A percentile compares a stretch with the other conserved stretches of the same genome.
These are phyloP conservation scores for Leccinum laetum DNA, from an alignment of 1,284 basidiomycete genomes.

Conservation along the genomic window DNA sequence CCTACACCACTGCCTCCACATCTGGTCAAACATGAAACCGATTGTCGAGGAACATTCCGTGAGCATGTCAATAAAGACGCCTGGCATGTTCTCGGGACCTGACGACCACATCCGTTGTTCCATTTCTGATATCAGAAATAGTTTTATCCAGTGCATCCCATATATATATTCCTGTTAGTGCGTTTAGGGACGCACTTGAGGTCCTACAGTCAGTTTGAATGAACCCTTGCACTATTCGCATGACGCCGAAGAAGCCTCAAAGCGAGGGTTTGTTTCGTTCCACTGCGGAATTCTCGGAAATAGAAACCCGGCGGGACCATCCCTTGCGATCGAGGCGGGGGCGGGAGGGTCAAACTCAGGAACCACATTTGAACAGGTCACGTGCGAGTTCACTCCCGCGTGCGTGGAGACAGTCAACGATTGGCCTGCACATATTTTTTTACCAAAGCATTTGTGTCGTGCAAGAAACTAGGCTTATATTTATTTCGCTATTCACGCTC, in stretches of 20 bases:
- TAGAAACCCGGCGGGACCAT: background rate
- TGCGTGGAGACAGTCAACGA: slow-evolving; percentile 13
- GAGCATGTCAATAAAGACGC: background rate
- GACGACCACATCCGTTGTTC: background rate
- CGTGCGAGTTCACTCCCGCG: slow-evolving; percentile 4
- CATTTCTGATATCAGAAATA: background rate
- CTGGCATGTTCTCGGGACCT: background rate
- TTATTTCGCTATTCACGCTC: slow-evolving; percentile 1
- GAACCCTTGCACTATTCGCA: slow-evolving; percentile 16
- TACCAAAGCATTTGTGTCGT: background rate
- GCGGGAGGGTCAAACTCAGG: background rate
- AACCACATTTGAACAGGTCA: background rate
- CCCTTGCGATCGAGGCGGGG: background rate
- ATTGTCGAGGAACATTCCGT: background rate
- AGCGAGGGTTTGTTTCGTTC: background rate
- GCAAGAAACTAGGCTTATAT: slow-evolving; percentile 4
- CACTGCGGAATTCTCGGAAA: background rate
- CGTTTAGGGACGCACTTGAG: slow-evolving; percentile 17
- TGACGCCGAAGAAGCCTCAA: background rate
- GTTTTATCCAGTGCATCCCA: background rate
- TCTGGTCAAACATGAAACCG: slow-evolving; percentile 1
- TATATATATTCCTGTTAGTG: background rate
- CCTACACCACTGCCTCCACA: background rate
- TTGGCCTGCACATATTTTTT: slow-evolving; percentile 12
- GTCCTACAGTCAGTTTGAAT: background rate